Evolutionary conservation across 257 asterid species (phyloP), one percentile per base, ranked within the genome.

Genomic region (Capsicum rhomboideum): DNA sequence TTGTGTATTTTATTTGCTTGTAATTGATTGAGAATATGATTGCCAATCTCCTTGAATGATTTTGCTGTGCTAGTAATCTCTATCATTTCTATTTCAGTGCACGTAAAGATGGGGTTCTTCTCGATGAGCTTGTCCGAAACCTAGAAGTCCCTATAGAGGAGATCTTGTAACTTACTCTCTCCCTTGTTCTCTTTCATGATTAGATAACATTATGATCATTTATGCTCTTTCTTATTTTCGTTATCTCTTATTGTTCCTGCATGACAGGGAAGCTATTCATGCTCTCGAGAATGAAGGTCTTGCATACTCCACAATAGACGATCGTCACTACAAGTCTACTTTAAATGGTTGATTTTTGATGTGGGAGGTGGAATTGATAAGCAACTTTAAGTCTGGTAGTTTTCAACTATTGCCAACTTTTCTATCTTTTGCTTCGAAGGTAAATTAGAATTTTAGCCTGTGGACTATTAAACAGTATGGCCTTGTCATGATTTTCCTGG

Each of bases 221-320:
- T 55, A 10, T 16, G 75, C 71, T 46, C n/a, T 83, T 67, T 42
- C 59, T 26, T 42, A 44, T 84, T 64, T 59, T n/a, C 4, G 64
- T 31, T 44, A 21, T 44, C 4, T 75, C 4, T 46, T 26, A 9
- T 26, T 50, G 53, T 84, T 87, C 84, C 52, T 49, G 86, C 84
- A 23, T 78, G 55, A 80, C 97, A 96, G 98, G 80, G 91, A 87
- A 85, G 93, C 93, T 55, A 86, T 94, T 11, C 92, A 90, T 53
- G 26, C 82, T 11, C 91, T 96, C 84, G 98, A 90, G 78, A 14
- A 86, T 2, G 98, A 96, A 85, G 97, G 98, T 80, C 87, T 89
- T 6, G 83, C 89, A 83, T 94, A 93, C 85, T 86, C 98, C n/a
- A 91, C 98, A 13, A 83, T 93, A 14, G 97, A 96, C 49, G 98